Evolutionary conservation across 2,329 filamentous ascomycete species (phyloP).

Genomic region (Ophiostoma sp.): DNA sequence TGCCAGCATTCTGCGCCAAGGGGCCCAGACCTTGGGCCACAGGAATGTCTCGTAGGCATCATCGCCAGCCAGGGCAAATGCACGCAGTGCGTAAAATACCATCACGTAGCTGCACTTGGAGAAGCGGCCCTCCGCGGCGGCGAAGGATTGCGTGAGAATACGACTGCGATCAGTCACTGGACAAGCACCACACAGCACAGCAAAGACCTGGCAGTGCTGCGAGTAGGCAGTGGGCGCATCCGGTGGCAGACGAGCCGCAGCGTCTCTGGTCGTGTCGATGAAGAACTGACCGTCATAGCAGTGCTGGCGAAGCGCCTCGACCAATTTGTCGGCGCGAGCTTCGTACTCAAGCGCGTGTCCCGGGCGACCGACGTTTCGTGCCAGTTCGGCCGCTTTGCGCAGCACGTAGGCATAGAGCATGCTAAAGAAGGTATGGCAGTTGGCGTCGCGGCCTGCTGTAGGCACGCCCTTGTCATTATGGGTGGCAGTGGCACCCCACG

Average conservation of each 20-base stretch:
- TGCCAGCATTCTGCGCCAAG: constrained; percentile 36
- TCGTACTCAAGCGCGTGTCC: constrained; percentile 33
- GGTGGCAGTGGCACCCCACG: constrained; percentile 27
- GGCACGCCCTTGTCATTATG: constrained; percentile 34
- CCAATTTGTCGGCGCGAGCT: constrained; percentile 28
- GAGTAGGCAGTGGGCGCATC: constrained; percentile 28
- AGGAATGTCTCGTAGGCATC: constrained; percentile 33
- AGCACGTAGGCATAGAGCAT: constrained; percentile 38
- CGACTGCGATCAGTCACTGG: constrained; percentile 23
- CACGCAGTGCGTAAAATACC: constrained; percentile 39
- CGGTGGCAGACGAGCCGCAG: constrained; percentile 22
- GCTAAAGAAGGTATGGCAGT: constrained; percentile 39
- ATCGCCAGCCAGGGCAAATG: constrained; percentile 32
- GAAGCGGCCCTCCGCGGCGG: constrained; percentile 27
- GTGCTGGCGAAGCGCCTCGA: constrained; percentile 30
- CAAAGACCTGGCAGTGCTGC: constrained; percentile 37
- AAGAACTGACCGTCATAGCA: constrained; percentile 35
- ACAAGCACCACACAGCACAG: constrained; percentile 34
- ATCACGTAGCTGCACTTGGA: constrained; percentile 37
- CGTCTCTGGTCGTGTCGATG: constrained; percentile 29
- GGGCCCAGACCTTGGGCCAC: constrained; percentile 34
- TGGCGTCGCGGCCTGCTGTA: constrained; percentile 34
- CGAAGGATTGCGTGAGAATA: constrained; percentile 32
- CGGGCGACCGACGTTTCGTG: constrained; percentile 33
- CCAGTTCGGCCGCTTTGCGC: constrained; percentile 32